phyloP scores from a whole-genome alignment of 179 eudicot genomes.

The Monotropa hypopitys region DNA sequence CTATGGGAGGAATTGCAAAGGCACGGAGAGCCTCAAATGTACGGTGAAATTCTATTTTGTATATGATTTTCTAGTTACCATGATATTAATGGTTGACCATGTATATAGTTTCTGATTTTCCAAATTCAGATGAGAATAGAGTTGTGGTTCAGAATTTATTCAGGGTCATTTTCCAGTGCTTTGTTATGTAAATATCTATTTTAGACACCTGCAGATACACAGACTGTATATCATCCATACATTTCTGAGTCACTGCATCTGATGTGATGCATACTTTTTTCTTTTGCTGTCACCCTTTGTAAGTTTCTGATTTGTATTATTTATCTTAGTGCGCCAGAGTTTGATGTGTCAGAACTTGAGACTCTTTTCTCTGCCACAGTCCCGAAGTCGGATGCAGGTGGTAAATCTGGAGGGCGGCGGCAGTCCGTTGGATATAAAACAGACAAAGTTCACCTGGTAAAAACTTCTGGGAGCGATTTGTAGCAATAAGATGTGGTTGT shows the following conservation, averaged over 20 bases:
- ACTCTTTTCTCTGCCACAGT: constrained; percentile 77
- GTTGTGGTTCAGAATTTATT: background rate
- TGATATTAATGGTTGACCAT: background rate
- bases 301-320: constrained; percentile 26
- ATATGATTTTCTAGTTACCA: background rate
- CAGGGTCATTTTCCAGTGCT: background rate
- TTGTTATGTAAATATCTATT: background rate
- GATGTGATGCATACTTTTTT: background rate
- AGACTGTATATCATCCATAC: background rate
- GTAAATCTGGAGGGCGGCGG: constrained; percentile 50
- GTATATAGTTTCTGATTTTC: background rate
- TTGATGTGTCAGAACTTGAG: constrained; percentile 89
- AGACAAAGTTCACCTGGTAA: constrained; percentile 88
- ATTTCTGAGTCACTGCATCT: constrained; percentile 1
- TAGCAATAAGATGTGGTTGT: background rate
- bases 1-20: constrained; percentile 93
- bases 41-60: constrained; percentile 24
- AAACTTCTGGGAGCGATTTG: background rate
- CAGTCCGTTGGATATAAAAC: constrained; percentile 72
- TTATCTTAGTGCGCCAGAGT: constrained; percentile 59
- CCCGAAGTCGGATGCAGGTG: constrained; percentile 53
- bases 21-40: constrained; percentile 64
- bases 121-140: background rate
- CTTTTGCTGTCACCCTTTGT: constrained; percentile 6
- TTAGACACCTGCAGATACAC: background rate